Percentiles rank a stretch among this genome's conserved stretches.
Evolutionary conservation across 2,329 filamentous ascomycete genomes (phyloP).

Genomic region (Colletotrichum graminicola): DNA sequence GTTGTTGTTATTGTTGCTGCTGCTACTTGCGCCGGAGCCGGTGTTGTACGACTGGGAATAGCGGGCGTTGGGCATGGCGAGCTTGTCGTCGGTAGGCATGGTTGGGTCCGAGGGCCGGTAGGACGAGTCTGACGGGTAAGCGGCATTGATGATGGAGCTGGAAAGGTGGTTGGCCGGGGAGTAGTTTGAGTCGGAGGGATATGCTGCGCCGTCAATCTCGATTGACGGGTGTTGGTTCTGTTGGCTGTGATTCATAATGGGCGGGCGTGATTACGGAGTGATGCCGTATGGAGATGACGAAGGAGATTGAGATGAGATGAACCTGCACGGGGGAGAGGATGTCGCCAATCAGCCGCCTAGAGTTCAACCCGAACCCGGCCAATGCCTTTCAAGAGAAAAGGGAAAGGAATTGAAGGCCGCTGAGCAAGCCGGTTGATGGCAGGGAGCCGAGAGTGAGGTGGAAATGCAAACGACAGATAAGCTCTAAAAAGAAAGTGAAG

Average conservation of each 20-base stretch:
- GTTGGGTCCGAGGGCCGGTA: conserved; percentile 36
- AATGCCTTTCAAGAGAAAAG: not conserved
- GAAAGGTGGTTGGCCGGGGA: conserved; percentile 21
- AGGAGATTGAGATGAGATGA: not conserved
- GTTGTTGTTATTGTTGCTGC: not conserved
- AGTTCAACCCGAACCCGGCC: conserved; percentile 8
- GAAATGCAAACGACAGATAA: not conserved
- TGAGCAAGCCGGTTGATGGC: not conserved
- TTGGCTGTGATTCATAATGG: conserved; percentile 32
- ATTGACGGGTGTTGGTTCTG: conserved; percentile 30
- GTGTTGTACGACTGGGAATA: conserved; percentile 37
- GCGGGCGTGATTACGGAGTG: not conserved
- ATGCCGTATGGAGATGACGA: not conserved
- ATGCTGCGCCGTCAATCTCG: conserved; percentile 31
- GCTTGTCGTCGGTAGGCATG: conserved; percentile 35
- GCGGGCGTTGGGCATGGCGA: conserved; percentile 33
- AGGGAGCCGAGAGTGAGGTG: not conserved
- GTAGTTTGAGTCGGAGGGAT: conserved; percentile 31
- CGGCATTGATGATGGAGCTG: conserved; percentile 39
- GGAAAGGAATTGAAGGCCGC: not conserved
- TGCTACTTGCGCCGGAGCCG: not conserved
- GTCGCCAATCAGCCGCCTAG: conserved; percentile 10
- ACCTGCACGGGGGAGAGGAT: not conserved
- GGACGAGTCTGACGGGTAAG: conserved; percentile 39
- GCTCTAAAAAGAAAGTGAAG: not conserved